These are phyloP conservation scores for Rhizopogon hawkerae DNA, from an alignment of 1,284 basidiomycete genomes.

Conservation along the genomic window DNA sequence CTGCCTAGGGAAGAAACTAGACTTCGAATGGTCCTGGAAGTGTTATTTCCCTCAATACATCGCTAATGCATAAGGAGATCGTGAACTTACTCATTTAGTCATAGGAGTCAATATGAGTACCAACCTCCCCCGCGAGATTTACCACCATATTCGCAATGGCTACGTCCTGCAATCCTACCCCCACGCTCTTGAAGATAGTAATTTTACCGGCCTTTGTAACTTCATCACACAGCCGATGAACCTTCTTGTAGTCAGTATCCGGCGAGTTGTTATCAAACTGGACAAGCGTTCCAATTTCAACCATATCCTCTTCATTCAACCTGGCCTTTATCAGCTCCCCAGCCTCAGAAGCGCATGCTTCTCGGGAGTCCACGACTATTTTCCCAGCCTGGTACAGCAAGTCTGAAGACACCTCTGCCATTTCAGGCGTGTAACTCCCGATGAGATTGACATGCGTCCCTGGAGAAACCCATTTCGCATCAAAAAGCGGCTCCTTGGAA, in stretches of 20 bases:
- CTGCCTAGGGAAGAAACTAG: too few species aligned
- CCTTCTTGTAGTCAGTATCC: constrained; percentile 14
- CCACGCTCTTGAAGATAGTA: constrained; percentile 75
- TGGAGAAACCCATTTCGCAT: constrained; percentile 47
- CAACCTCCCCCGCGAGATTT: constrained; percentile 32
- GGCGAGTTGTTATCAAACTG: constrained; percentile 16
- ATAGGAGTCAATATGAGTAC: constrained; percentile 32
- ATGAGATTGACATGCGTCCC: constrained; percentile 71
- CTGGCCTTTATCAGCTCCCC: constrained; percentile 59
- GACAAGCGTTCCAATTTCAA: constrained; percentile 59
- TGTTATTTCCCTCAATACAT: neutral
- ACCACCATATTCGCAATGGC: constrained; percentile 50
- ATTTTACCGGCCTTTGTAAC: constrained; percentile 33
- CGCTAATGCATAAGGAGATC: constrained; percentile 3
- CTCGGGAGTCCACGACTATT: constrained; percentile 65
- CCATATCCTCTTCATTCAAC: constrained; percentile 26
- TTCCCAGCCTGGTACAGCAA: constrained; percentile 45
- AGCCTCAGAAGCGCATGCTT: constrained; percentile 64
- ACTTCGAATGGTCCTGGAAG: neutral
- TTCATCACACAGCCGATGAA: constrained; percentile 23
- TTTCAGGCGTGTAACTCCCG: constrained; percentile 75
- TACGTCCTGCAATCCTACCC: constrained; percentile 69
- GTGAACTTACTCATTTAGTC: constrained; percentile 18
- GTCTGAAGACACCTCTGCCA: constrained; percentile 64
- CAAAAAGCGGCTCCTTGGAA: constrained; percentile 63